Base-by-base conservation (phyloP, 345 rosid genomes). In the Salix caprea region DNA sequence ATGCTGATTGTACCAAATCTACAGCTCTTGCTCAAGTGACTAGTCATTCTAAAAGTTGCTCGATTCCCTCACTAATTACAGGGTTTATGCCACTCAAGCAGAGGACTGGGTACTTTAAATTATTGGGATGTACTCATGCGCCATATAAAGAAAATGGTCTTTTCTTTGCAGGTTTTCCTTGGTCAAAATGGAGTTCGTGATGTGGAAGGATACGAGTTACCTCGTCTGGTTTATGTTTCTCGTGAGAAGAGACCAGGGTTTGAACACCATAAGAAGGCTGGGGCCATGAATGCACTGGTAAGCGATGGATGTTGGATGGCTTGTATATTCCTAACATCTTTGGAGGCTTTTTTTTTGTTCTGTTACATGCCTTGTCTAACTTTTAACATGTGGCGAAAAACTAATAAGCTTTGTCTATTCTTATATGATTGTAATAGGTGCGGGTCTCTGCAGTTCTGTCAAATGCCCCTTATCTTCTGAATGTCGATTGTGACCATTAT, bases 161-260 rank as follows among this genome's bases (percentile, higher is more conserved):
- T 70, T 28, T 54, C 74, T 72, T 60, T 80, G 65, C 83, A 96
- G 99, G 98, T 94, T 48, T 93, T 94, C 85, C 94, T 94, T 82
- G 97, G 98, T 64, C 87, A 94, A 32, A 87, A 82, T 61, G 97
- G 94, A 69, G 95, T 90, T 58, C 81, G 87, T 12, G 98, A 94
- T 76, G 83, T 86, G 4, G 97, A 88, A 82, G 97, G 91, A 68
- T 88, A 91, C 81, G 95, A 94, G 78, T 81, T 94, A 56, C 98
- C 98, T 60, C 91, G 94, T 48, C 83, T 94, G 79, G 97, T 93
- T 65, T 96, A 96, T 81, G 99, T 93, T 75, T 95, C 99, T 82
- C 99, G 99, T 87, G 99, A 95, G 89, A 96, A 96, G 82, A 88
- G 99, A 78, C 99, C 99, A 1, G 98, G 99, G 16, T 96, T 93